Evolutionary conservation across 2,329 filamentous ascomycete species (phyloP), one percentile per base, ranked within the genome.

Genomic region (Stachybotrys chartarum): DNA sequence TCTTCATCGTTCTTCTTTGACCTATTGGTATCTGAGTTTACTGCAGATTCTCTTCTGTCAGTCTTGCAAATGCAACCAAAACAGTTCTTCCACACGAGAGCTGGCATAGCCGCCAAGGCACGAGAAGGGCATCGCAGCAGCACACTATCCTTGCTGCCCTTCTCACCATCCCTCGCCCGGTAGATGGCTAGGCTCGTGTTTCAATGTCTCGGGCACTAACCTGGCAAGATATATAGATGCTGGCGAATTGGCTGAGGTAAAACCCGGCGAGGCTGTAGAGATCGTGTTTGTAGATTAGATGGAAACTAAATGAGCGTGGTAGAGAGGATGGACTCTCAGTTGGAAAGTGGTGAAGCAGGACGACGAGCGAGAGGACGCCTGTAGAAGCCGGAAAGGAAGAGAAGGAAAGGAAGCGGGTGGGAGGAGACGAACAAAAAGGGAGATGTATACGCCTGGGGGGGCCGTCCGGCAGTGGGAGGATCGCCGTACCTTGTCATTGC

Each of bases 241-340:
- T 52, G 50, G 17, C 32, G 17, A 30, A 18, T 52, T 14, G 32
- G n/a, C 3, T 35, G 24, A 24, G 30, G 17, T 60, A 60, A 58
- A 53, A 56, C 52, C 56, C 46, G 58, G 58, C 62, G 58, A 60
- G 61, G 68, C 58, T 53, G 59, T 65, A 63, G 70, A 64, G 68
- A 70, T 62, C 54, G 69, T 68, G 56, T 55, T 62, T 56, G 62
- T 62, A 58, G 58, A 56, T 59, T 55, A 51, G 59, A 59, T 59
- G 62, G 59, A 60, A 55, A 54, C 60, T 60, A 78, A 81, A 82
- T 63, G 79, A 82, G 77, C 72, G 79, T 82, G 75, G 65, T 75
- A 76, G 78, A 81, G 78, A 80, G 77, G 61, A 64, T 59, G 63
- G 61, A 72, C 76, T 75, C 78, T 79, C 78, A 74, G 76, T 81